These are phyloP conservation scores for Limnanthes douglasii DNA, from an alignment of 345 rosid species.

Conservation along the genomic window DNA sequence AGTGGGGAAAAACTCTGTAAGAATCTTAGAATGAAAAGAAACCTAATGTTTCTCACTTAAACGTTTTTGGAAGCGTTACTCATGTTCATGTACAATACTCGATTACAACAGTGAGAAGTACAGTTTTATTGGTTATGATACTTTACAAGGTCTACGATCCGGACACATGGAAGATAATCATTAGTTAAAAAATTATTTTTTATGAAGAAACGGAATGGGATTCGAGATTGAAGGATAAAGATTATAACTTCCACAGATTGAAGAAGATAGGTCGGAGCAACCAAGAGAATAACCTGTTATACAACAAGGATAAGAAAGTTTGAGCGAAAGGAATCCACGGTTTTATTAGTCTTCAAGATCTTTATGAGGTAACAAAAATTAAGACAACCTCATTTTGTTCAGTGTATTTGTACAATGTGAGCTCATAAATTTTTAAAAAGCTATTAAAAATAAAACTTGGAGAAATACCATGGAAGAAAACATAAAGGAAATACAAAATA, in stretches of 20 bases:
- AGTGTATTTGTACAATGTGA: background rate
- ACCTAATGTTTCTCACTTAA: background rate
- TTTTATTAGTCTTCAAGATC: background rate
- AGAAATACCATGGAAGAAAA: background rate
- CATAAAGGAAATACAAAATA: too few relatives aligned
- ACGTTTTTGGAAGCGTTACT: slow-evolving; percentile 1
- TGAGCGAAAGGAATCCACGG: background rate
- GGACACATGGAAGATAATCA: background rate
- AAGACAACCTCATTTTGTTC: background rate
- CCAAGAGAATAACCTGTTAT: background rate
- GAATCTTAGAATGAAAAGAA: background rate
- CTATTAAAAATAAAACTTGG: background rate
- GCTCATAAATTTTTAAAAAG: background rate
- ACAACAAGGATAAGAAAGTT: background rate
- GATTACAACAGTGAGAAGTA: background rate
- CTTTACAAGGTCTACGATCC: background rate
- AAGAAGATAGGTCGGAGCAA: background rate
- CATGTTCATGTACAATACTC: slow-evolving; percentile 1
- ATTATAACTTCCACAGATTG: too few relatives aligned
- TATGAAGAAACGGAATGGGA: background rate
- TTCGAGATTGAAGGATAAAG: background rate
- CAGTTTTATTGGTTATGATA: background rate
- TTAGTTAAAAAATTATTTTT: background rate
- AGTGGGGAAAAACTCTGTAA: background rate
- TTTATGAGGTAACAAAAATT: background rate